A percentile compares a stretch with the other conserved stretches of the same genome.
phyloP scores from a whole-genome alignment of 2,329 filamentous ascomycete species.

The Didymella lethalis region DNA sequence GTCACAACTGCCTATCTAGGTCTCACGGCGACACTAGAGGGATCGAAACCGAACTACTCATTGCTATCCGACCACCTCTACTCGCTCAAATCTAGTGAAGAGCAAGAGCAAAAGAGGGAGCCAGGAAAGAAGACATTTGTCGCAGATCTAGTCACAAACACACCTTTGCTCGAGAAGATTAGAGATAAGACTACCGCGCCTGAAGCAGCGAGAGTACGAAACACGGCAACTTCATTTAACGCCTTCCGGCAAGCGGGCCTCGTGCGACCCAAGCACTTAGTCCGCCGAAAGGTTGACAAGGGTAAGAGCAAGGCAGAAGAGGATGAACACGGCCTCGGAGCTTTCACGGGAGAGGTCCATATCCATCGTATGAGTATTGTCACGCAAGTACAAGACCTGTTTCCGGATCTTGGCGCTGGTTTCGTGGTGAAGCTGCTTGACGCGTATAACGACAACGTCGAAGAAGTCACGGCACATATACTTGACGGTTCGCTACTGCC shows the following conservation, averaged over 20 bases:
- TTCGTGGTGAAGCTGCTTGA: conserved; percentile 83
- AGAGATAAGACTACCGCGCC: conserved; percentile 60
- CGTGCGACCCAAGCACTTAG: conserved; percentile 61
- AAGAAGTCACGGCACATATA: conserved; percentile 81
- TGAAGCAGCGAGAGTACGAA: conserved; percentile 64
- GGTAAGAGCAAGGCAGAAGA: conserved; percentile 64
- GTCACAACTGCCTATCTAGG: conserved; percentile 79
- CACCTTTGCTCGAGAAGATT: conserved; percentile 74
- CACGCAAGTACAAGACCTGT: conserved; percentile 90
- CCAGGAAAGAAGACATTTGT: conserved; percentile 68
- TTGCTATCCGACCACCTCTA: conserved; percentile 85
- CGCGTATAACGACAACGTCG: conserved; percentile 77
- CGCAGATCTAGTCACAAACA: conserved; percentile 80
- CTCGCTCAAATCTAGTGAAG: conserved; percentile 74
- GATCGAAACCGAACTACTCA: conserved; percentile 72
- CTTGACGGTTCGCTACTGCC: conserved; percentile 78
- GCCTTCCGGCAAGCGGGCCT: conserved; percentile 64
- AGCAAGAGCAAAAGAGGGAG: conserved; percentile 61
- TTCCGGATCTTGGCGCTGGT: conserved; percentile 82
- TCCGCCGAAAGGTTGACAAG: conserved; percentile 68
- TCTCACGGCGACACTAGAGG: conserved; percentile 73
- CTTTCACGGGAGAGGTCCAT: conserved; percentile 64
- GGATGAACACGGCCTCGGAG: conserved; percentile 46
- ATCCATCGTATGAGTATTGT: conserved; percentile 85
- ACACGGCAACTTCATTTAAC: conserved; percentile 68